Conservation (phyloP, 2,329 filamentous ascomycete species). For the Ceratocystis colombiana region DNA sequence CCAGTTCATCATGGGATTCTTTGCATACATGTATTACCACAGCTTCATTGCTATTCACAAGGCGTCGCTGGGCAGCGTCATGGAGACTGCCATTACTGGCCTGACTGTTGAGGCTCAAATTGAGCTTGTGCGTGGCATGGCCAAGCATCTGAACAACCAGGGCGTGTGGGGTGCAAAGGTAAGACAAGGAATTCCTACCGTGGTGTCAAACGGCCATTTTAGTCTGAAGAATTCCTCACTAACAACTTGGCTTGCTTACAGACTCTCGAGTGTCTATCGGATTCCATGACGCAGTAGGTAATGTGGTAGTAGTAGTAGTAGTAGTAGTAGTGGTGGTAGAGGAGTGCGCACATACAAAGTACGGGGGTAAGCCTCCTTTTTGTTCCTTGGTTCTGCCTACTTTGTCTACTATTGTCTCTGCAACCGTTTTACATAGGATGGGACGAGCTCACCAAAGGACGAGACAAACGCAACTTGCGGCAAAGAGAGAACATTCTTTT, state of each 20-base stretch:
- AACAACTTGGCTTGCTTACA: neutral
- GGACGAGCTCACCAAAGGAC: neutral
- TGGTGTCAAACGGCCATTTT: too few species aligned
- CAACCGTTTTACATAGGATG: neutral
- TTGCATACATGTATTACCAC: slow-evolving; percentile 97
- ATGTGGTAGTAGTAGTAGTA: neutral
- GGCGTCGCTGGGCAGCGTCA: slow-evolving; percentile 71
- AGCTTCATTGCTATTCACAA: slow-evolving; percentile 90
- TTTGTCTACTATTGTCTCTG: neutral
- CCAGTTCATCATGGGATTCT: slow-evolving; percentile 99
- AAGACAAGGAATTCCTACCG: slow-evolving; percentile 27
- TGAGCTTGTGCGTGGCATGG: slow-evolving; percentile 59
- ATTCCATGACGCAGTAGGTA: slow-evolving; percentile 1
- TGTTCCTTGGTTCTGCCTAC: neutral
- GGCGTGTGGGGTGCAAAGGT: slow-evolving; percentile 39
- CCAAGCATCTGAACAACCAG: slow-evolving; percentile 55
- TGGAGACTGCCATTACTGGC: slow-evolving; percentile 87
- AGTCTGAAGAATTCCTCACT: neutral
- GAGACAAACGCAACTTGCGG: neutral
- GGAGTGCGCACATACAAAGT: too few species aligned
- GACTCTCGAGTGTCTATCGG: slow-evolving; percentile 22
- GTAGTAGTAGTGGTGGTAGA: neutral
- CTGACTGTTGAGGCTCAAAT: slow-evolving; percentile 79
- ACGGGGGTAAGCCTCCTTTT: neutral
- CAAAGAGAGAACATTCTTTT: neutral